These are phyloP conservation scores for Raphidocelis subcapitata DNA, from an alignment of 139 green algal genomes.

Conservation along the genomic window DNA sequence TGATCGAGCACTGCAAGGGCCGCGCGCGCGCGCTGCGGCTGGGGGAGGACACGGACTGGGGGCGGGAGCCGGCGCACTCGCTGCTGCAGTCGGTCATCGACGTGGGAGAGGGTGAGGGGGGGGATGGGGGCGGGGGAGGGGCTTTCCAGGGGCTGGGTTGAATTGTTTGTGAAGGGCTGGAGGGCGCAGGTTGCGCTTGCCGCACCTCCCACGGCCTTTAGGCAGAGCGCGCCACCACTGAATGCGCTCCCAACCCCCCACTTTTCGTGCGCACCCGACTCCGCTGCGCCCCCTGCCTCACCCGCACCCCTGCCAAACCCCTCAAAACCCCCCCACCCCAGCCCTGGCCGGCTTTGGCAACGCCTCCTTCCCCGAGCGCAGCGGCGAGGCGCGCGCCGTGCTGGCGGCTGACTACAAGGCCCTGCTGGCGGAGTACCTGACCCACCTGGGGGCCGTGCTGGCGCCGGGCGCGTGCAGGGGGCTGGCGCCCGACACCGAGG, in stretches of 20 bases:
- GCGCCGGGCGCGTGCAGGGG: neutral
- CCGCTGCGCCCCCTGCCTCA: too few species aligned
- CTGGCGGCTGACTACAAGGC: slow-evolving; percentile 21
- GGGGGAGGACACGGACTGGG: neutral
- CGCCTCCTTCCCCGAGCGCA: slow-evolving; percentile 20
- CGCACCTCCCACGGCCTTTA: too few species aligned
- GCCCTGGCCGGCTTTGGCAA: slow-evolving; percentile 28
- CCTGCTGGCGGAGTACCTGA: slow-evolving; percentile 14
- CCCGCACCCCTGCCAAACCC: too few species aligned
- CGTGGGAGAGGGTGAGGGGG: slow-evolving; percentile 25
- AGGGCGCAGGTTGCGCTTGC: too few species aligned
- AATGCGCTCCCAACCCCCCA: too few species aligned
- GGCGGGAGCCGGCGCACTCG: neutral
- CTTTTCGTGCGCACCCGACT: too few species aligned
- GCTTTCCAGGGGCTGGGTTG: too few species aligned
- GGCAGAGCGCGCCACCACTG: too few species aligned
- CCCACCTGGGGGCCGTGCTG: slow-evolving; percentile 17
- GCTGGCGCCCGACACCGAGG: slow-evolving; percentile 18
- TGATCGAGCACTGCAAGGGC: slow-evolving; percentile 19
- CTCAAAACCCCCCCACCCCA: too few species aligned
- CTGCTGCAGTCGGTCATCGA: slow-evolving; percentile 17
- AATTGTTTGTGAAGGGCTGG: too few species aligned
- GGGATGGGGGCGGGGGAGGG: too few species aligned
- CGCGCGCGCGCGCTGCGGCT: neutral
- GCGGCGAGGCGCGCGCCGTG: slow-evolving; percentile 20